Base-by-base conservation (phyloP, 352 stramenopile genomes). In the Phytophthora macrochlamydospora region DNA sequence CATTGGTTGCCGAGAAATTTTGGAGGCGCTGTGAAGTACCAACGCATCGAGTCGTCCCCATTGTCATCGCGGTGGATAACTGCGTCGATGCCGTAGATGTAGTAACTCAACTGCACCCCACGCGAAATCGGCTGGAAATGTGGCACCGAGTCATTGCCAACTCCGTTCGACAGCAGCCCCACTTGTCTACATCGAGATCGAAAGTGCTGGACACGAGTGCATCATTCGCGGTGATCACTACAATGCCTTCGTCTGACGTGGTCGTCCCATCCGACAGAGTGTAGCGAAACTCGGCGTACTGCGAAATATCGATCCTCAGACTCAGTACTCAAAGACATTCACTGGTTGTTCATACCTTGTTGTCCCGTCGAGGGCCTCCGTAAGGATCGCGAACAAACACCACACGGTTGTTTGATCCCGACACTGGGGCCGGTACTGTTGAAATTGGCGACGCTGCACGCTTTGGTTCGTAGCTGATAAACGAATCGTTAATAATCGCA, bases 1-100 rank as follows among this genome's bases (percentile, higher is more conserved):
- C 89, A 96, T 8, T 95, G 81, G 67, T 97, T 97, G 28, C 92
- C 92, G 1, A 91, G 78, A 64, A 97, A 98, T 44, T 96, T 95
- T 28, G 68, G 48, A 0, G 89, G 87, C 1, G 89, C 89, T 2
- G 59, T 71, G 60, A 98, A 98, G 62, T 95, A 92, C 92, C 92
- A 98, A 5, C 93, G 79, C 69, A 89, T 73, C 2, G 73, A 64
- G 65, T 97, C 86, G 51, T 91, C 84, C 9, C 81, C 81, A 12
- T 71, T 79, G 49, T 89, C 81, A n/a, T 78, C 70, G 29, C 76
- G 86, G 43, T 90, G 79, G 51, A 94, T 88, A 33, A 92, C 70
- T 38, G 72, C 69, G 35, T 94, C 87, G 13, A 87, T 76, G 7
- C 75, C 89, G 66, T 96, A 93, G 69, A 98, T 92, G 63, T 97